Base-by-base conservation (phyloP, 805 yeast species). In the Ogataea saltuana region DNA sequence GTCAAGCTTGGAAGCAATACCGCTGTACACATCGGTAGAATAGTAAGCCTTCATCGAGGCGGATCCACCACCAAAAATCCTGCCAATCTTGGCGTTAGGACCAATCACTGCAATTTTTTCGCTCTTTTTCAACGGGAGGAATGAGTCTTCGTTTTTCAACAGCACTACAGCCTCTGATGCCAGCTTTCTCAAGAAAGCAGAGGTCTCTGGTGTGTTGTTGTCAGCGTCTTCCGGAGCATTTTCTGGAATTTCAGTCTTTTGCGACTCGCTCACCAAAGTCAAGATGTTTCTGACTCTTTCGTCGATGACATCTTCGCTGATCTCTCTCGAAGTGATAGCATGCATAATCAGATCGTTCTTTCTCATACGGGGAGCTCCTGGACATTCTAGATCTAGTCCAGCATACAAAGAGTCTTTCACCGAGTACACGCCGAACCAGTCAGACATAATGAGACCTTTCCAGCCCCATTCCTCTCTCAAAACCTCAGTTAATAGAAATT, bases 301-400 rank as follows among this genome's bases (percentile, higher is more conserved):
- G 52, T 80, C 76, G 33, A 80, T 63, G 3, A 59, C 66, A 36
- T 68, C 68, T 10, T 48, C 44, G 50, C 63, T 70, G 34, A 78
- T 59, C 48, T 74, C 78, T 50, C 69, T 68, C 39, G 68, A 58
- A 41, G 49, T 50, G n/a, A 79, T 66, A 33, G 72, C 70, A 52
- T 73, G 78, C 6, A 65, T 47, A 13, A 77, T 60, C 10, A 69
- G 60, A 21, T 60, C 61, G 1, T 61, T 61, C 50, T 72, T 63
- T 64, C 81, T 65, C 56, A 68, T 72, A 32, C 72, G 57, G 6
- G 80, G 64, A 15, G 80, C 77, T 27, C 87, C 87, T 1, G 88
- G 88, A 83, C 80, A 80, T 59, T 82, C 86, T 51, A 81, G 64
- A 57, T 80, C 83, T 41, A 81, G 61, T 7, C 86, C 86, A 27